Percentiles rank a stretch among this genome's conserved stretches.
phyloP scores from a whole-genome alignment of 495 filamentous ascomycete genomes.

The Podospora bellae-mahoneyi region DNA sequence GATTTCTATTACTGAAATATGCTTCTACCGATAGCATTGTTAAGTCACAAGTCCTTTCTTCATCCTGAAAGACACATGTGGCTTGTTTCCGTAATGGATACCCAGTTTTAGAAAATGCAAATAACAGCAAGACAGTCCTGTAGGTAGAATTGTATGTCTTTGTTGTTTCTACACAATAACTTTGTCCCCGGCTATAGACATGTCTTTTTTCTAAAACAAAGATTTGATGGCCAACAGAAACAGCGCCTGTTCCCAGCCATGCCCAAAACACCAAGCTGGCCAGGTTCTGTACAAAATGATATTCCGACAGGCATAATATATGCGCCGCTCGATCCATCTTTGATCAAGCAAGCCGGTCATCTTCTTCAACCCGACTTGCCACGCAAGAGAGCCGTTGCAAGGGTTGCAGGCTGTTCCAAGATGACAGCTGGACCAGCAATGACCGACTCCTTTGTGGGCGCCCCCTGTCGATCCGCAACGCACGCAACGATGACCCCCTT shows the following conservation, averaged over 20 bases:
- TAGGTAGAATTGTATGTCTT: neutral
- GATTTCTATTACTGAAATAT: too few species aligned
- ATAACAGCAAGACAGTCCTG: too few species aligned
- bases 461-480: conserved; percentile 43
- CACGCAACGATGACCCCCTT: conserved; percentile 47
- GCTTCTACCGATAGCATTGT: too few species aligned
- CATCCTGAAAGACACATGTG: too few species aligned
- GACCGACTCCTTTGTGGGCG: conserved; percentile 46
- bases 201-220: neutral
- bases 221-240: neutral
- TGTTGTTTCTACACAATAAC: neutral
- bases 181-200: neutral
- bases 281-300: neutral
- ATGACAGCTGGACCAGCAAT: conserved; percentile 39
- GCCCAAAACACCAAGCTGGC: neutral
- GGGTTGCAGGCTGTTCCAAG: conserved; percentile 35
- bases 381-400: conserved; percentile 22
- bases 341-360: neutral
- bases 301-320: neutral
- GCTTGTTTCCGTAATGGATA: neutral
- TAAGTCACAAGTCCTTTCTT: too few species aligned
- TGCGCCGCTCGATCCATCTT: neutral
- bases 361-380: neutral
- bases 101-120: neutral
- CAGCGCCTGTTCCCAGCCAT: neutral